Percentiles rank a stretch among this genome's conserved stretches.
Evolutionary conservation across 1,284 basidiomycete species (phyloP).

Genomic region (Cryptococcus sp.): DNA sequence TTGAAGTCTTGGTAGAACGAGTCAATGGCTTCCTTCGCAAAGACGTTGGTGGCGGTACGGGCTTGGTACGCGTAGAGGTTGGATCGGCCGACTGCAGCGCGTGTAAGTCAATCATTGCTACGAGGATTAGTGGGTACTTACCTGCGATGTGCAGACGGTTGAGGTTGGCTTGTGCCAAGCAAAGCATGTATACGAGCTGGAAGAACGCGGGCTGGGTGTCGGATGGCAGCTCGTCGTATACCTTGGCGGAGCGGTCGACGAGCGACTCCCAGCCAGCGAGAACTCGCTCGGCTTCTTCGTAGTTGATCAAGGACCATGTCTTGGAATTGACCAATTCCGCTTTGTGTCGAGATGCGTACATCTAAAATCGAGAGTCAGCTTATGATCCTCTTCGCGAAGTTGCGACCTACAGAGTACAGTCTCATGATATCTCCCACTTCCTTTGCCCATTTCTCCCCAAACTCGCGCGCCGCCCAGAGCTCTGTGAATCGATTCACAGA

Average conservation of each 20-base stretch:
- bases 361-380: constrained; percentile 5
- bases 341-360: constrained; percentile 52
- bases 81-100: constrained; percentile 53
- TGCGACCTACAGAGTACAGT: constrained; percentile 24
- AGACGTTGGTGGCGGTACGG: constrained; percentile 63
- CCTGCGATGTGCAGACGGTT: constrained; percentile 63
- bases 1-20: constrained; percentile 36
- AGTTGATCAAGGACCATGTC: constrained; percentile 65
- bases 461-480: constrained; percentile 31
- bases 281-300: constrained; percentile 67
- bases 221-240: constrained; percentile 61
- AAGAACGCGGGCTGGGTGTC: constrained; percentile 62
- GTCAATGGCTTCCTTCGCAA: constrained; percentile 61
- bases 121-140: constrained; percentile 40
- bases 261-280: constrained; percentile 57
- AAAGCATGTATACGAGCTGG: constrained; percentile 67
- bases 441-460: constrained; percentile 21
- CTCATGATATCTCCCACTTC: constrained; percentile 35
- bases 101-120: background rate
- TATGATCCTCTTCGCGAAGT: background rate
- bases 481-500: constrained; percentile 20
- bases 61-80: constrained; percentile 66
- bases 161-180: constrained; percentile 57
- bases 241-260: constrained; percentile 58
- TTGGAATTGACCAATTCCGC: constrained; percentile 67